These are phyloP conservation scores for Annulohypoxylon nitens DNA, from an alignment of 495 filamentous ascomycete species.

Conservation along the genomic window DNA sequence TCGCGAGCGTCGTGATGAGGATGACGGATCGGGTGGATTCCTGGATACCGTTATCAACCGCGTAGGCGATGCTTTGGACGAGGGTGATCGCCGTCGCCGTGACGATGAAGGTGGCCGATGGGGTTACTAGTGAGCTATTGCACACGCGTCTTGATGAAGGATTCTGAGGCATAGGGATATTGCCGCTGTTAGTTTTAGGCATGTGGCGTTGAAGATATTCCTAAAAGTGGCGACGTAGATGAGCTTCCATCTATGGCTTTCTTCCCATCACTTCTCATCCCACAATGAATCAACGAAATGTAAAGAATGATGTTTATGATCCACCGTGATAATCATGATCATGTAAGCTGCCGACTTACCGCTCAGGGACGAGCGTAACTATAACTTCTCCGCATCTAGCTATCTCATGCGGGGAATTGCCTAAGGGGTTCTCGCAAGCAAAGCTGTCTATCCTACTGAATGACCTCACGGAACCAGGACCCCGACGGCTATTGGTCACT, in stretches of 20 bases:
- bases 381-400: conserved; percentile 23
- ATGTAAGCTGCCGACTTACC: conserved; percentile 17
- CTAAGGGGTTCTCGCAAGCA: conserved; percentile 22
- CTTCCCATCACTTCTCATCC: conserved; percentile 5
- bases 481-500: conserved; percentile 44
- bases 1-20: conserved; percentile 42
- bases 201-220: conserved; percentile 41
- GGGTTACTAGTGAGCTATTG: conserved; percentile 32
- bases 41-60: conserved; percentile 43
- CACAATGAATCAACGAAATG: conserved; percentile 23
- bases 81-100: conserved; percentile 41
- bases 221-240: conserved; percentile 29
- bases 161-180: conserved; percentile 1
- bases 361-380: conserved; percentile 10
- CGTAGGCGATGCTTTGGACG: conserved; percentile 48
- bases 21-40: conserved; percentile 44
- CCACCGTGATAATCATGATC: not conserved
- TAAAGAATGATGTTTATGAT: conserved; percentile 11
- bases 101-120: conserved; percentile 39
- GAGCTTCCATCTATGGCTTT: conserved; percentile 11
- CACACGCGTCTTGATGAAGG: conserved; percentile 10
- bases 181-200: conserved; percentile 14
- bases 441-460: not conserved
- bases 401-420: conserved; percentile 16
- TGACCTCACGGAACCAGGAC: conserved; percentile 44